phyloP scores from a whole-genome alignment of 2,329 filamentous ascomycete species.

The Exserohilum turcica region DNA sequence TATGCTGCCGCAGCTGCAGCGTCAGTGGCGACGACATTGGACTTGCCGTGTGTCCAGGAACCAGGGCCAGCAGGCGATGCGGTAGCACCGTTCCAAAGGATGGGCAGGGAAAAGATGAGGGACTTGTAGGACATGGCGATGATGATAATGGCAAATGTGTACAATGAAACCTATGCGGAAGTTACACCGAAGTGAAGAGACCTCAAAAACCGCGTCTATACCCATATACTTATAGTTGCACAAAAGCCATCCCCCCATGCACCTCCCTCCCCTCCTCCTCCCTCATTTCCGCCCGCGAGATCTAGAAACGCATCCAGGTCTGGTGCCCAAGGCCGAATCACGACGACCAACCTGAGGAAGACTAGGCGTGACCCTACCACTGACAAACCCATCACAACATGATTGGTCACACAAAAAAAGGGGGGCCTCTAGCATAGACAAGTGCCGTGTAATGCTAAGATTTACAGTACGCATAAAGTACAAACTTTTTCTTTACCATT shows the following conservation, averaged over 20 bases:
- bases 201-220: not conserved
- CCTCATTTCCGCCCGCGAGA: too few species aligned
- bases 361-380: not conserved
- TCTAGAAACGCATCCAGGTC: slow-evolving; percentile 8
- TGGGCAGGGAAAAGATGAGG: slow-evolving; percentile 20
- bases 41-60: slow-evolving; percentile 29
- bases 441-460: too few species aligned
- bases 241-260: not conserved
- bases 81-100: slow-evolving; percentile 28
- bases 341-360: not conserved
- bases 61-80: slow-evolving; percentile 32
- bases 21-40: slow-evolving; percentile 16
- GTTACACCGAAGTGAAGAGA: slow-evolving; percentile 15
- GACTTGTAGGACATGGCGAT: slow-evolving; percentile 26
- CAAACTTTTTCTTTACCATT: too few species aligned
- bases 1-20: slow-evolving; percentile 28
- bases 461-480: too few species aligned
- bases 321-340: slow-evolving; percentile 13
- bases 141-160: slow-evolving; percentile 4
- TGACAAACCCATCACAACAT: too few species aligned
- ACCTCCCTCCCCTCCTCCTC: not conserved
- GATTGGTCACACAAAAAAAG: slow-evolving; percentile 40
- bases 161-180: too few species aligned
- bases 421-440: too few species aligned
- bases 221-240: slow-evolving; percentile 17